Conservation (phyloP, 192 early-diverging fungal genomes). For the Coemansia javaensis region DNA sequence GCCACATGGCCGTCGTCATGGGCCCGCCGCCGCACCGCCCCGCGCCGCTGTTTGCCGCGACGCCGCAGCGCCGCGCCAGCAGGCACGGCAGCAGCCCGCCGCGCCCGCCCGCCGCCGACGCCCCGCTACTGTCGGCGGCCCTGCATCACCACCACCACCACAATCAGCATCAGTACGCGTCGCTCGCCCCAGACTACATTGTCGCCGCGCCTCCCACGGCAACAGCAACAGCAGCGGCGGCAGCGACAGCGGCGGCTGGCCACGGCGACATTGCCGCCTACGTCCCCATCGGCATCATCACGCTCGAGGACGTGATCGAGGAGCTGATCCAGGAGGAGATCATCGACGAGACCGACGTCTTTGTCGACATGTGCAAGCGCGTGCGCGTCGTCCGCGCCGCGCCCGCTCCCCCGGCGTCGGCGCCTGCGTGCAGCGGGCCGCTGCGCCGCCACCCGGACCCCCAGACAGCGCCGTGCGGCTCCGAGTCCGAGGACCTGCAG, state of each 20-base stretch:
- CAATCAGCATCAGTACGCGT: background rate
- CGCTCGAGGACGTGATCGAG: constrained; percentile 80
- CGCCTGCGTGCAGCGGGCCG: background rate
- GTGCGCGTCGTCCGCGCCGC: constrained; percentile 42
- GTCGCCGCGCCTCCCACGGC: too few relatives aligned
- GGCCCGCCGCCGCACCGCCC: constrained; percentile 21
- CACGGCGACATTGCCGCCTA: background rate
- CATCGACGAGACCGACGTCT: constrained; percentile 75
- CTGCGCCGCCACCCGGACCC: too few relatives aligned
- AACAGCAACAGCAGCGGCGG: too few relatives aligned
- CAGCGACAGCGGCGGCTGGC: background rate
- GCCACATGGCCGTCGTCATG: constrained; percentile 71
- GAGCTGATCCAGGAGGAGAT: constrained; percentile 81
- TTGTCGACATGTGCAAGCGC: constrained; percentile 47
- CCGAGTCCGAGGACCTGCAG: too few relatives aligned
- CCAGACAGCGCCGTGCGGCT: background rate
- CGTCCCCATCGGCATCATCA: constrained; percentile 66
- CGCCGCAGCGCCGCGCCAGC: background rate
- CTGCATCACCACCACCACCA: background rate
- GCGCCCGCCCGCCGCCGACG: background rate
- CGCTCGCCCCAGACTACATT: background rate
- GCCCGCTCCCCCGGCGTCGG: background rate
- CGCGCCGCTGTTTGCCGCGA: background rate
- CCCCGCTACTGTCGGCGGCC: constrained; percentile 1
- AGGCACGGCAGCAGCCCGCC: constrained; percentile 3